These are phyloP conservation scores for Lunularia cruciata DNA, from an alignment of 225 moss, liverwort and hornwort genomes.

Conservation along the genomic window DNA sequence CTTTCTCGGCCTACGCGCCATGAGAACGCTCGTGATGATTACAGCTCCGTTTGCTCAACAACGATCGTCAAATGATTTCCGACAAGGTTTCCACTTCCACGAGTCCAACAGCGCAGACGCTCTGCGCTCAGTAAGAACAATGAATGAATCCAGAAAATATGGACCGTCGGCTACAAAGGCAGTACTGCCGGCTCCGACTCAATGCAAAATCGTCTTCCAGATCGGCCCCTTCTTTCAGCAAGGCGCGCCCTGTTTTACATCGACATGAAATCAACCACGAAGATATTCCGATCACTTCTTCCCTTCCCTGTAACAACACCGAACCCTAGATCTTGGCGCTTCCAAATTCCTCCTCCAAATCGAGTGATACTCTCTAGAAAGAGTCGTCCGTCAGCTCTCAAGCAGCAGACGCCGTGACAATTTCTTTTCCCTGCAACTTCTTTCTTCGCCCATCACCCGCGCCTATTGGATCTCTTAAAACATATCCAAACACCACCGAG, in stretches of 20 bases:
- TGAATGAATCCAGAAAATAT: neutral
- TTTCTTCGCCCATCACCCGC: neutral
- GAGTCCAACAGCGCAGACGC: neutral
- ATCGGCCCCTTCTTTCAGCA: neutral
- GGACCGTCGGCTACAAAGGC: neutral
- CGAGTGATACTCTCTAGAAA: no score
- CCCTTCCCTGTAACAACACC: neutral
- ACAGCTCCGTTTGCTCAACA: neutral
- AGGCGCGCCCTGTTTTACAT: neutral
- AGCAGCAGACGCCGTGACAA: neutral
- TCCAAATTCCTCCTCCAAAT: slow-evolving; percentile 1
- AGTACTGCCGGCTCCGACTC: neutral
- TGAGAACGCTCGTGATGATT: slow-evolving; percentile 8
- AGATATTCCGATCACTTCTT: slow-evolving; percentile 11
- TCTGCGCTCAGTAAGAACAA: neutral
- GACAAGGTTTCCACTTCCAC: neutral
- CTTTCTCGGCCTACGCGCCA: slow-evolving; percentile 58
- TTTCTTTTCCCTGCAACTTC: neutral
- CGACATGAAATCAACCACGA: slow-evolving; percentile 2
- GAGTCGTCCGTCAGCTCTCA: neutral
- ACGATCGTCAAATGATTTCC: neutral
- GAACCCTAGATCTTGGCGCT: neutral
- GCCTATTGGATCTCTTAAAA: slow-evolving; percentile 1
- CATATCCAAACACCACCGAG: neutral
- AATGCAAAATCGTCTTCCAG: neutral